Evolutionary conservation across 31 red algal genomes (phyloP), one percentile per base, ranked within the genome.

Genomic region (Endocladia muricata): DNA sequence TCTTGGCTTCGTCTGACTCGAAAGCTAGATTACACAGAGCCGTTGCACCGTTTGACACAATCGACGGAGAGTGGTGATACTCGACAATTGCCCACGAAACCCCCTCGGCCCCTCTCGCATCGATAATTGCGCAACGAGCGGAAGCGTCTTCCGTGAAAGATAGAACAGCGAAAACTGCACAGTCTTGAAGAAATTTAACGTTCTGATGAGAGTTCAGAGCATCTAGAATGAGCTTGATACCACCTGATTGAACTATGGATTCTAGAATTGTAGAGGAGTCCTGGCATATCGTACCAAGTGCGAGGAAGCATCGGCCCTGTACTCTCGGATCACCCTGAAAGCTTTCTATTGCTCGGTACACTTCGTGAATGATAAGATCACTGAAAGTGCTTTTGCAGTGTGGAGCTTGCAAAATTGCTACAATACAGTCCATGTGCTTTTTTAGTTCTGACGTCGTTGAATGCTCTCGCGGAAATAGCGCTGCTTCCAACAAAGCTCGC

Each of bases 21-120:
- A 73, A 88, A n/a, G 84, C 74, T 17, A 88, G 41, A 65, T 88
- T 88, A 60, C 84, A 88, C 9, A 88, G 54, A 29, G 60, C 72
- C 35, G 65, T 79, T 19, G 84, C 40, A 19, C 84, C 84, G 22
- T 79, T 70, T 28, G 43, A 72, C 25, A 58, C 52, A 9, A 88
- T 49, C 17, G 48, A 39, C 17, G 32, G 36, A 4, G 74, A 1
- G 47, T 62, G 51, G 23, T 38, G 58, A 69, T 79, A 88, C 54
- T 70, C 74, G 31, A 40, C 75, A 74, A 88, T 88, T 1, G 74
- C 74, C 61, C 66, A 73, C 0, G 58, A 70, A 19, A 88, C 65
- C 3, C 61, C 32, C 37, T 88, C 84, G 2, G 67, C 75, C 3
- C 84, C 84, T 52, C 76, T 70, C 8, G 25, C 61, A 29, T 77